These are phyloP conservation scores for Hygrophila difformis DNA, from an alignment of 257 asterid species.

Conservation along the genomic window DNA sequence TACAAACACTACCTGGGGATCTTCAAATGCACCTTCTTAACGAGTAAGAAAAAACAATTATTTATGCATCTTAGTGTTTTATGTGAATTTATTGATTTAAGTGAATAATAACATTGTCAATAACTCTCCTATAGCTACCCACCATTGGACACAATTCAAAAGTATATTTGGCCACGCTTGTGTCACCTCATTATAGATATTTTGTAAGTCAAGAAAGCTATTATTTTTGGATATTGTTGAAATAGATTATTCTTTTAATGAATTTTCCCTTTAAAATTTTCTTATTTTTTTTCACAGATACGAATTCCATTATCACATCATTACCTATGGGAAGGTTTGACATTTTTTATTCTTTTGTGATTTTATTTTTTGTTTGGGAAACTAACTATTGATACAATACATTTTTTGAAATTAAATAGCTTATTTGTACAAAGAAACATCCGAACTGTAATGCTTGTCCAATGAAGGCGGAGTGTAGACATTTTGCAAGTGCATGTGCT, in stretches of 20 bases:
- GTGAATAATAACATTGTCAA: no score
- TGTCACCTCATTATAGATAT: slow-evolving; percentile 3
- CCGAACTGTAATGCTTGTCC: slow-evolving; percentile 68
- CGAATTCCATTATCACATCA: slow-evolving; percentile 41
- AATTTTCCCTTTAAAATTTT: background rate
- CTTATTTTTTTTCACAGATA: slow-evolving; percentile 26
- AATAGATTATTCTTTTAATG: no score
- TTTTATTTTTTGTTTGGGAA: background rate
- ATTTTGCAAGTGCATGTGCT: slow-evolving; percentile 50
- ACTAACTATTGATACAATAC: background rate
- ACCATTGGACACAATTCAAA: slow-evolving; percentile 31
- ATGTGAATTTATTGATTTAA: background rate
- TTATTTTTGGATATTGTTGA: background rate
- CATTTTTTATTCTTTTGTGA: background rate
- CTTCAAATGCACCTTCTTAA: slow-evolving; percentile 42
- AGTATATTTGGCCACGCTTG: slow-evolving; percentile 51
- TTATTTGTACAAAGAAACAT: slow-evolving; percentile 38
- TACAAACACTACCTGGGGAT: slow-evolving; percentile 42
- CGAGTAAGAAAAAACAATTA: slow-evolving; percentile 21
- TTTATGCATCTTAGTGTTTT: slow-evolving; percentile 1
- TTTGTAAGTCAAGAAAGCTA: slow-evolving; percentile 40
- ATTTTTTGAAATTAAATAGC: slow-evolving; percentile 16
- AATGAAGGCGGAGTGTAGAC: slow-evolving; percentile 36
- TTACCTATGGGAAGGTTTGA: slow-evolving; percentile 51
- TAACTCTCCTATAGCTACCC: slow-evolving; percentile 38